Evolutionary conservation across 352 stramenopile genomes (phyloP), one percentile per base, ranked within the genome.

Genomic region (Phytophthora fragariaefolia): DNA sequence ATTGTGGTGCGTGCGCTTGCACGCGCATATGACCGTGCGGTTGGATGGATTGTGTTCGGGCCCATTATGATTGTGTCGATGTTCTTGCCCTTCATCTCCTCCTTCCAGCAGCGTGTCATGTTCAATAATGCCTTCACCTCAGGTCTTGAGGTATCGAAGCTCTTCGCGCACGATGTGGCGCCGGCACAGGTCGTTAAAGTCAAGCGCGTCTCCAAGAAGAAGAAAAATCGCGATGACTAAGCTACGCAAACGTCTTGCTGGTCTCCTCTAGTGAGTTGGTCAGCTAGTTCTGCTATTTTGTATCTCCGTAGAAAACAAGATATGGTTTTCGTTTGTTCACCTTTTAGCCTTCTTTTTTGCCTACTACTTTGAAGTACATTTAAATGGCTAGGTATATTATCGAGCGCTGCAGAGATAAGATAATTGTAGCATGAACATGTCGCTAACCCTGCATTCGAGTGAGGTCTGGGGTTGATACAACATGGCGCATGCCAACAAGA

Each of bases 41-140:
- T 96, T 30, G 88, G 88, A 52, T 96, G 88, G 88, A 93, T 96
- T 54, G 84, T 96, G 47, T 96, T 96, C 56, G 88, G 88, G 13
- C 88, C 88, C 30, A 93, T 96, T 76, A 89, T 96, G 80, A 84
- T 96, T 62, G 79, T 96, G 36, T 80, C 86, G 42, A 96, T 96
- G 88, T 96, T 96, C 79, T 65, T 96, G 72, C 88, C 88, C 15
- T 96, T 96, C 74, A 88, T 96, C 64, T 82, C 85, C 18, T 83
- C 77, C 9, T 96, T 95, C 80, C 88, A 96, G 76, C 86, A 96
- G 73, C 86, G 88, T 54, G 84, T 96, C 55, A 96, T 96, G 88
- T 96, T 96, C 67, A 96, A 96, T 78, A 93, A 91, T 62, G 88
- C 88, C 23, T 96, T 96, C 69, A 96, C 86, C 49, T 93, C 88